Percentiles rank a stretch among this genome's conserved stretches.
phyloP scores from a whole-genome alignment of 768 basidiomycete genomes.

The Serendipita sp. region DNA sequence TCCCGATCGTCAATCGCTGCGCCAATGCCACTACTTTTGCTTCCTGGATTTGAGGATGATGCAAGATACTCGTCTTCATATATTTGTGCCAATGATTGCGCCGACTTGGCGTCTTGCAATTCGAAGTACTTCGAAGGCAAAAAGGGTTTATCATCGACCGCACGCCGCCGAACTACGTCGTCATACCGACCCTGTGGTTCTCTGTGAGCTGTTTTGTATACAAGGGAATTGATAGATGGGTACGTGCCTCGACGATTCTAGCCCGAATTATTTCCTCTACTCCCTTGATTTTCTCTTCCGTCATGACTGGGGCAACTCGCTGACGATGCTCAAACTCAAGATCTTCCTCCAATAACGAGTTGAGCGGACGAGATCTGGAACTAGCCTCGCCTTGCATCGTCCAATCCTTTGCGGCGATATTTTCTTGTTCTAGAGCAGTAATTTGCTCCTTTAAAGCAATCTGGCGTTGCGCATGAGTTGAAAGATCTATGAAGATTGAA shows the following conservation, averaged over 20 bases:
- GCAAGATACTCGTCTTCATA: slow-evolving; percentile 86
- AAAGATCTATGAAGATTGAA: slow-evolving; percentile 31
- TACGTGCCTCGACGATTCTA: slow-evolving; percentile 55
- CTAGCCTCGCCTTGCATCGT: slow-evolving; percentile 80
- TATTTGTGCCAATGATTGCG: slow-evolving; percentile 82
- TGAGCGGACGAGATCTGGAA: slow-evolving; percentile 67
- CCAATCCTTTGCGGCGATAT: slow-evolving; percentile 84
- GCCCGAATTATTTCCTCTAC: slow-evolving; percentile 86
- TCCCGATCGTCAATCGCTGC: slow-evolving; percentile 50
- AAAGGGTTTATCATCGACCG: slow-evolving; percentile 68
- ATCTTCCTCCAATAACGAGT: slow-evolving; percentile 84
- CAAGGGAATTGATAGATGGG: neutral
- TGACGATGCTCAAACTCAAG: slow-evolving; percentile 85
- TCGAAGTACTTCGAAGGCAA: slow-evolving; percentile 81
- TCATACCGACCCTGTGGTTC: slow-evolving; percentile 45
- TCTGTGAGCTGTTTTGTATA: neutral
- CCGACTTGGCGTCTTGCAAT: slow-evolving; percentile 73
- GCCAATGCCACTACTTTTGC: slow-evolving; percentile 22
- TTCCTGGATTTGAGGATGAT: slow-evolving; percentile 25
- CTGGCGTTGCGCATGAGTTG: slow-evolving; percentile 68
- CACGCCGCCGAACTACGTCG: slow-evolving; percentile 57
- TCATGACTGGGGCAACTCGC: slow-evolving; percentile 76
- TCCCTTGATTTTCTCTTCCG: slow-evolving; percentile 65
- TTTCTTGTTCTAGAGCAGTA: slow-evolving; percentile 63
- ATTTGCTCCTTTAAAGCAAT: slow-evolving; percentile 64